A percentile compares a stretch with the other conserved stretches of the same genome.
phyloP scores from a whole-genome alignment of 495 filamentous ascomycete genomes.

The Cercophora sp. region DNA sequence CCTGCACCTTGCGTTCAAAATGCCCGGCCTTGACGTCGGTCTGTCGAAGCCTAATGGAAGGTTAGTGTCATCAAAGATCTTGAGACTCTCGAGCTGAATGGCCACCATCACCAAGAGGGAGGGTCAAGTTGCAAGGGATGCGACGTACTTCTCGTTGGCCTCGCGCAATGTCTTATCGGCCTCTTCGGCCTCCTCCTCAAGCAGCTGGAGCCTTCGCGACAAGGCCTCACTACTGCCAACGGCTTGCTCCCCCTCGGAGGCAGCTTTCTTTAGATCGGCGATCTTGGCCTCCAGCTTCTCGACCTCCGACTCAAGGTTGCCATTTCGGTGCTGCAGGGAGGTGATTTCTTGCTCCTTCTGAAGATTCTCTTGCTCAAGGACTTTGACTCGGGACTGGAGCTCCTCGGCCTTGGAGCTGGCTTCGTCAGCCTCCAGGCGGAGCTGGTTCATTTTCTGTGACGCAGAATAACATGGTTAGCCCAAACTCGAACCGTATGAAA shows the following conservation, averaged over 20 bases:
- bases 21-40: conserved; percentile 99
- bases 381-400: conserved; percentile 79
- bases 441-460: conserved; percentile 80
- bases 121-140: too few species aligned
- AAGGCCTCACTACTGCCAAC: conserved; percentile 84
- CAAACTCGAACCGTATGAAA: not conserved
- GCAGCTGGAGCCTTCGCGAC: conserved; percentile 84
- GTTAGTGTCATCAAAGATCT: too few species aligned
- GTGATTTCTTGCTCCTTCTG: conserved; percentile 96
- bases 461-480: not conserved
- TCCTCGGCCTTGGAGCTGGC: conserved; percentile 75
- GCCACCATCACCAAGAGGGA: too few species aligned
- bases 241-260: conserved; percentile 67
- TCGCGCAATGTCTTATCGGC: conserved; percentile 91
- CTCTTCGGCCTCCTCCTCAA: conserved; percentile 96
- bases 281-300: conserved; percentile 79
- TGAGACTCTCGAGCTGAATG: too few species aligned
- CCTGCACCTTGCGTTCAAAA: conserved; percentile 98
- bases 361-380: conserved; percentile 89
- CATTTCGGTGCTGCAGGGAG: conserved; percentile 88
- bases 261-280: conserved; percentile 73
- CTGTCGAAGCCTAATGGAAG: conserved; percentile 73
- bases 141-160: conserved; percentile 94
- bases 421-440: conserved; percentile 90
- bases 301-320: conserved; percentile 79